Conservation (phyloP, 371 early-diverging fungal genomes). For the Cokeromyces recurvatus region DNA sequence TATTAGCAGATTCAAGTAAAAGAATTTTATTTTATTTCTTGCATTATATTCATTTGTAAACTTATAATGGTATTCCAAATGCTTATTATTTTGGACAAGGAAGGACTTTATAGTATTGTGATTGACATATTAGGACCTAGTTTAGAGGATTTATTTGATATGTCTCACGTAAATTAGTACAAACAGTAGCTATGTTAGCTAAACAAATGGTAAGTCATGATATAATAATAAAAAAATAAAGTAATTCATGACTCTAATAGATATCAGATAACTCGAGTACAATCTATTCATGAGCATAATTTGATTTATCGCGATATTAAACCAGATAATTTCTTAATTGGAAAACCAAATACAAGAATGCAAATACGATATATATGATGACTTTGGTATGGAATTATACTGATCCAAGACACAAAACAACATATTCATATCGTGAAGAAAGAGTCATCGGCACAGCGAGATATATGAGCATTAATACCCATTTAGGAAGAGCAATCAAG, state of each 20-base stretch:
- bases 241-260: not conserved
- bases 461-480: slow-evolving; percentile 97
- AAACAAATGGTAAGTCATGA: slow-evolving; percentile 78
- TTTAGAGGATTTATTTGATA: slow-evolving; percentile 94
- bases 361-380: slow-evolving; percentile 80
- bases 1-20: slow-evolving; percentile 72
- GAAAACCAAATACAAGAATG: slow-evolving; percentile 68
- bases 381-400: slow-evolving; percentile 97
- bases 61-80: slow-evolving; percentile 67
- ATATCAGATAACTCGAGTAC: slow-evolving; percentile 76
- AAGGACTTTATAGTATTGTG: slow-evolving; percentile 89
- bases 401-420: slow-evolving; percentile 89
- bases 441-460: slow-evolving; percentile 97
- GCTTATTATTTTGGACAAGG: slow-evolving; percentile 94
- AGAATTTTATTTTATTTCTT: slow-evolving; percentile 13
- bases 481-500: slow-evolving; percentile 94
- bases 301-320: slow-evolving; percentile 98
- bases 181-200: slow-evolving; percentile 94
- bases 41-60: not conserved
- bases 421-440: slow-evolving; percentile 92
- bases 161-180: slow-evolving; percentile 86
- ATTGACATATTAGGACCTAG: slow-evolving; percentile 95
- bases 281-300: slow-evolving; percentile 91
- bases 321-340: slow-evolving; percentile 98
- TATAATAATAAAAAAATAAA: not conserved